Percentiles rank a stretch among this genome's conserved stretches.
These are phyloP conservation scores for Trichophyton equinum DNA, from an alignment of 2,329 filamentous ascomycete genomes.

Conservation along the genomic window DNA sequence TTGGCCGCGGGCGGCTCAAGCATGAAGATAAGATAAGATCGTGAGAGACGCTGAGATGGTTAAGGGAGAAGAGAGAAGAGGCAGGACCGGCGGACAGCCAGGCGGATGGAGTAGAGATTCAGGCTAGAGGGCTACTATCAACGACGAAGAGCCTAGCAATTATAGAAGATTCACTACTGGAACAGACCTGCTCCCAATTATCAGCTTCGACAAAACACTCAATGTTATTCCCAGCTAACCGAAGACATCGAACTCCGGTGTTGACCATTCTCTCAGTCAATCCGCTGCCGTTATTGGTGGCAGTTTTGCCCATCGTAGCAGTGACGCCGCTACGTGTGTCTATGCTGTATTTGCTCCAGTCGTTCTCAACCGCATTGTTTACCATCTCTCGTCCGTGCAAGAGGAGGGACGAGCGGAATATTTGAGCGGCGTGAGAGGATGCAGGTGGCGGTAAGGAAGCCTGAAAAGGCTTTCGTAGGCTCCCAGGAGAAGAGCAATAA, in stretches of 20 bases:
- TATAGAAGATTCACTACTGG: not conserved
- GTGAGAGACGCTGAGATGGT: not conserved
- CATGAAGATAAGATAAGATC: not conserved
- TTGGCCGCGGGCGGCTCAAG: not conserved
- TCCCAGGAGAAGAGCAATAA: not conserved
- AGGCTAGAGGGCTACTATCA: not conserved
- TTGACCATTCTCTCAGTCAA: not conserved
- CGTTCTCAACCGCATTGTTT: constrained; percentile 10
- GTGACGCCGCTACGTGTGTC: not conserved
- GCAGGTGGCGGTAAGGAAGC: not conserved
- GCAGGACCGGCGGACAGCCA: no score
- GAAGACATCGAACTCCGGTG: not conserved
- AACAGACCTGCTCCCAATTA: not conserved
- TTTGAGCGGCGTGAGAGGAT: not conserved
- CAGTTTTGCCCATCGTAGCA: not conserved
- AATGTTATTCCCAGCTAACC: not conserved
- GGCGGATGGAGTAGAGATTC: not conserved
- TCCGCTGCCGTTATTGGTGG: not conserved
- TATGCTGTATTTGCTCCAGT: constrained; percentile 6
- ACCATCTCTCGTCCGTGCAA: constrained; percentile 8
- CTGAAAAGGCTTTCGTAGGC: not conserved
- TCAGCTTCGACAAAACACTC: not conserved
- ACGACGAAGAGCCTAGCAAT: not conserved
- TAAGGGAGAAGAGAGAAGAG: no score
- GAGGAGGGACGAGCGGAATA: constrained; percentile 9